Evolutionary conservation across 441 rosid species (phyloP).

Genomic region (Gossypium schwendimanii): DNA sequence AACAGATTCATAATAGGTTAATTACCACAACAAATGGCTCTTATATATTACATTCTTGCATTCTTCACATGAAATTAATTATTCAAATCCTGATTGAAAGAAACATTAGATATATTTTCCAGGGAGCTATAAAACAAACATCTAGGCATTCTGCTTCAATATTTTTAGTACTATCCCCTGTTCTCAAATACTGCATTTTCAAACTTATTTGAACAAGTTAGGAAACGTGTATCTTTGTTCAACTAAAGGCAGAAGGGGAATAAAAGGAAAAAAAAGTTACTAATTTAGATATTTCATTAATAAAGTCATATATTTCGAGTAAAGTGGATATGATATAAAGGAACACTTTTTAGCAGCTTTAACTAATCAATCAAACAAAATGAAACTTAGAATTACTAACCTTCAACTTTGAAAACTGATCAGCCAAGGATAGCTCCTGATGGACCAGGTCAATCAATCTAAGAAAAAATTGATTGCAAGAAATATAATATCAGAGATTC

Average conservation of each 20-base stretch:
- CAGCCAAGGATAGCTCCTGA: slow-evolving; percentile 83
- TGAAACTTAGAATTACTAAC: slow-evolving; percentile 31
- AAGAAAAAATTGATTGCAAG: slow-evolving; percentile 15
- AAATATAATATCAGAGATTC: background rate
- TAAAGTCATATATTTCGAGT: background rate
- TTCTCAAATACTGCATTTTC: background rate
- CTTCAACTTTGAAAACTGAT: slow-evolving; percentile 87
- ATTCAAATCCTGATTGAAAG: background rate
- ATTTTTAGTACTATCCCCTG: background rate
- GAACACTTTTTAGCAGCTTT: background rate
- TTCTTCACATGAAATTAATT: background rate
- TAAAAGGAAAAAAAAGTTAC: background rate
- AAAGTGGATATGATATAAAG: background rate
- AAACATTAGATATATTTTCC: background rate
- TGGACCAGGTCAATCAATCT: slow-evolving; percentile 93
- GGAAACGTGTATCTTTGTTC: background rate
- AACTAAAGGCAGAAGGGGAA: background rate
- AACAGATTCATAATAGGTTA: background rate
- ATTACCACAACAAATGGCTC: background rate
- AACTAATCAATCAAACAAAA: slow-evolving; percentile 1
- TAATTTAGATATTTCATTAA: background rate
- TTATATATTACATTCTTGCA: background rate
- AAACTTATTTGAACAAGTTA: background rate
- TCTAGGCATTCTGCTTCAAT: background rate
- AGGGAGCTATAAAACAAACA: background rate